Conservation (phyloP, 108 stramenopile genomes). For the Thalassiosira profunda region DNA sequence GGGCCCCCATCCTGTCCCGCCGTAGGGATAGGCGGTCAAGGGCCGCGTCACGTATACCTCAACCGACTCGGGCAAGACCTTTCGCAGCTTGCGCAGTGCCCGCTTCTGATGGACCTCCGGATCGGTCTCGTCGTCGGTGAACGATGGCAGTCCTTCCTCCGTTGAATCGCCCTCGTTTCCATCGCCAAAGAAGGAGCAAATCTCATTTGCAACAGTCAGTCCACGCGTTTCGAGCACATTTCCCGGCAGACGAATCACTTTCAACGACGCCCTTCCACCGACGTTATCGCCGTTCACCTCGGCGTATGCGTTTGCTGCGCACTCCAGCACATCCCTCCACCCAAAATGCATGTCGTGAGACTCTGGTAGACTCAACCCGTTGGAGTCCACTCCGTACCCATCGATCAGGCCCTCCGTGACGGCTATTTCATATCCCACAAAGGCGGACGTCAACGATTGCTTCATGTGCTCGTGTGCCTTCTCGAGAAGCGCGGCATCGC, state of each 20-base stretch:
- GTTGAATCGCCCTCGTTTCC: slow-evolving; percentile 1
- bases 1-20: slow-evolving; percentile 56
- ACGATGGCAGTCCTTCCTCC: slow-evolving; percentile 6
- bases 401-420: slow-evolving; percentile 40
- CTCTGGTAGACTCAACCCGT: slow-evolving; percentile 73
- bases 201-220: slow-evolving; percentile 59
- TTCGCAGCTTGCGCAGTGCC: slow-evolving; percentile 13
- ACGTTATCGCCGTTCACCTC: slow-evolving; percentile 18
- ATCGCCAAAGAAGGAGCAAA: slow-evolving; percentile 41
- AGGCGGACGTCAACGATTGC: slow-evolving; percentile 60
- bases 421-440: slow-evolving; percentile 61
- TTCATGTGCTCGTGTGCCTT: slow-evolving; percentile 55
- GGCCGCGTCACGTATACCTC: slow-evolving; percentile 74
- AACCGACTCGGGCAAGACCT: slow-evolving; percentile 22
- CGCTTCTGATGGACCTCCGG: slow-evolving; percentile 9
- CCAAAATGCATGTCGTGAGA: slow-evolving; percentile 65
- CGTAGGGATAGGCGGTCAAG: slow-evolving; percentile 77
- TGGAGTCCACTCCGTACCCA: slow-evolving; percentile 79
- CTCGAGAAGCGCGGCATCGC: slow-evolving; percentile 22
- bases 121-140: slow-evolving; percentile 10
- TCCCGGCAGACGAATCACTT: slow-evolving; percentile 73
- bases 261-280: slow-evolving; percentile 47
- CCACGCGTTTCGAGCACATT: slow-evolving; percentile 82
- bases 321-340: slow-evolving; percentile 58
- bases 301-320: slow-evolving; percentile 48